Conservation (phyloP, 2,329 filamentous ascomycete species). For the Sphaceloma murrayae region DNA sequence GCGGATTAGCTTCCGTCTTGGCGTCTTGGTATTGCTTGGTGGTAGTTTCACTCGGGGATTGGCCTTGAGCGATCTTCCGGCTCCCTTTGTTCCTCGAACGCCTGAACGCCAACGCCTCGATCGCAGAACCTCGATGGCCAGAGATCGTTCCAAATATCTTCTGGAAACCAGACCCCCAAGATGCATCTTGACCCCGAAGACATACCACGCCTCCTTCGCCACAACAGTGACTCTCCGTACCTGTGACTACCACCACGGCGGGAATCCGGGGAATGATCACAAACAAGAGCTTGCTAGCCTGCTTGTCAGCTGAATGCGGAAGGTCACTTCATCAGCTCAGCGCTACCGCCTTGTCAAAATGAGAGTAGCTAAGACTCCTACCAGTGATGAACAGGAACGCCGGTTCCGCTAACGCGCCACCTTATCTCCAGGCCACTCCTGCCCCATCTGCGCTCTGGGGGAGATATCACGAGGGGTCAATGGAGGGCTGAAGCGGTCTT, state of each 20-base stretch:
- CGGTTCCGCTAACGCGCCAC: slow-evolving; percentile 5
- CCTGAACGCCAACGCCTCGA: too few species aligned
- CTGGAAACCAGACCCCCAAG: too few species aligned
- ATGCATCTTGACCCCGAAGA: too few species aligned
- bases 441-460: slow-evolving; percentile 3
- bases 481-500: not conserved
- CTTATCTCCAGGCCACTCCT: slow-evolving; percentile 9
- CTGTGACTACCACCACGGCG: not conserved
- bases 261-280: slow-evolving; percentile 1
- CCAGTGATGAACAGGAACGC: not conserved
- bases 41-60: too few species aligned
- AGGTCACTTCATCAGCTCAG: not conserved
- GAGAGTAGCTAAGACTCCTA: not conserved
- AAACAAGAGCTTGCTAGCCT: not conserved
- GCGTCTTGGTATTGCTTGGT: too few species aligned
- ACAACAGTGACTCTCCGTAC: not conserved
- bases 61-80: too few species aligned
- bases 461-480: slow-evolving; percentile 1
- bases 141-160: too few species aligned
- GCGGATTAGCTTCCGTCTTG: not conserved
- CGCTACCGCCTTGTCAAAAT: not conserved
- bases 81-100: too few species aligned
- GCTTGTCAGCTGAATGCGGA: slow-evolving; percentile 11
- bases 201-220: too few species aligned
- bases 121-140: too few species aligned